phyloP scores from a whole-genome alignment of 768 basidiomycete species.

The Polyporus arcularius region DNA sequence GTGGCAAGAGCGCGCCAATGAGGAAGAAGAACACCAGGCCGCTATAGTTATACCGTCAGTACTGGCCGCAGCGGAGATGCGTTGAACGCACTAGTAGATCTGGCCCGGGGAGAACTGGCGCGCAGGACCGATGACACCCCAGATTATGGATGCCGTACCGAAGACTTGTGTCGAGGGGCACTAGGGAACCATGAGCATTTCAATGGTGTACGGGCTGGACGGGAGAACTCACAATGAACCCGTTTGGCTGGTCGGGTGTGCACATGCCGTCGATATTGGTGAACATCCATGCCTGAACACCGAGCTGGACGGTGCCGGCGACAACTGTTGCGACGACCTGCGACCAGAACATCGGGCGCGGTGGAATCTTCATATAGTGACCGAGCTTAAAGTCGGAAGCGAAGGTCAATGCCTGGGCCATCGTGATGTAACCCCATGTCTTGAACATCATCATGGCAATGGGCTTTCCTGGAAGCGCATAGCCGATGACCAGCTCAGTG shows the following conservation, averaged over 20 bases:
- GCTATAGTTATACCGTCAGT: conserved; percentile 11
- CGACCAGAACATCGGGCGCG: conserved; percentile 38
- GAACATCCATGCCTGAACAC: conserved; percentile 67
- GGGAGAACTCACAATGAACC: conserved; percentile 48
- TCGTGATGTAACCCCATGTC: conserved; percentile 69
- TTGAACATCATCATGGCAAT: conserved; percentile 82
- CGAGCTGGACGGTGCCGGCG: conserved; percentile 67
- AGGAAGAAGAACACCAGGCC: conserved; percentile 45
- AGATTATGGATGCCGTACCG: conserved; percentile 50
- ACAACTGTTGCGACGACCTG: conserved; percentile 62
- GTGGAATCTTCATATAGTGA: conserved; percentile 73
- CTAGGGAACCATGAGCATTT: conserved; percentile 19
- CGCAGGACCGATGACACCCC: conserved; percentile 46
- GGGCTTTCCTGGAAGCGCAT: conserved; percentile 59
- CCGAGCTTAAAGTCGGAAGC: conserved; percentile 77
- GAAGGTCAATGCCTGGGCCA: conserved; percentile 67
- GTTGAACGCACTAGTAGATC: conserved; percentile 34
- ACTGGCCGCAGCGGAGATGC: background rate
- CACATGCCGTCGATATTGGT: conserved; percentile 67
- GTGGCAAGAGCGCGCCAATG: conserved; percentile 41
- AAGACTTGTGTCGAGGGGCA: conserved; percentile 70
- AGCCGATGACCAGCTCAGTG: conserved; percentile 73
- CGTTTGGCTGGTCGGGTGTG: conserved; percentile 49
- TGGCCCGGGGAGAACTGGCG: conserved; percentile 38
- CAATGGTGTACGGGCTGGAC: background rate